Evolutionary conservation across 2,329 filamentous ascomycete genomes (phyloP).

Genomic region (Myriosclerotinia curreyana): DNA sequence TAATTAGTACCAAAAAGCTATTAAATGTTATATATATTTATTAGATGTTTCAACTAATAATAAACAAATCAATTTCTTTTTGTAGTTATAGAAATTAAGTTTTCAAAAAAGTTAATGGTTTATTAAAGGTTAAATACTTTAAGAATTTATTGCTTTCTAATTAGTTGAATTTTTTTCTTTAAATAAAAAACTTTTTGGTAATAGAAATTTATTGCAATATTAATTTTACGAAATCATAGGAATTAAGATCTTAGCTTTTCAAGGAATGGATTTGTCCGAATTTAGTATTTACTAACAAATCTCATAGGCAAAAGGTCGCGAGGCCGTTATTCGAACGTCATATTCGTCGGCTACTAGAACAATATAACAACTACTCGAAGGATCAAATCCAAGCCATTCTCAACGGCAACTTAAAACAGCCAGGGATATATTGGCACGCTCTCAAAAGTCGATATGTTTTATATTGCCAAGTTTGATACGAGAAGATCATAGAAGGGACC

Average conservation of each 20-base stretch:
- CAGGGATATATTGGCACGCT: too few species aligned
- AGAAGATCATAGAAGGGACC: too few species aligned
- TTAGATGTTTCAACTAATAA: slow-evolving; percentile 22
- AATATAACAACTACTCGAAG: too few species aligned
- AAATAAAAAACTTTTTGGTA: slow-evolving; percentile 21
- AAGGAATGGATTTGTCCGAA: slow-evolving; percentile 19
- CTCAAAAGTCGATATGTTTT: too few species aligned
- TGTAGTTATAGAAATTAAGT: slow-evolving; percentile 22
- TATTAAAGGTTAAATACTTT: slow-evolving; percentile 29
- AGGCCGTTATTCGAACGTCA: slow-evolving; percentile 34
- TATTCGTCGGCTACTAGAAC: too few species aligned
- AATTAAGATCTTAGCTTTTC: slow-evolving; percentile 24
- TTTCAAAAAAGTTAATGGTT: slow-evolving; percentile 30
- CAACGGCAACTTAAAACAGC: too few species aligned
- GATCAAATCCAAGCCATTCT: too few species aligned
- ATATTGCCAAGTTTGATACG: too few species aligned
- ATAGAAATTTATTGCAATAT: slow-evolving; percentile 24
- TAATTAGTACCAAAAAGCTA: slow-evolving; percentile 30
- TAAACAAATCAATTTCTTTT: not conserved
- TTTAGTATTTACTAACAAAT: slow-evolving; percentile 37
- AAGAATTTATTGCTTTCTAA: slow-evolving; percentile 28
- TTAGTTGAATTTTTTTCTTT: slow-evolving; percentile 28
- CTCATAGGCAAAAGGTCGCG: slow-evolving; percentile 41
- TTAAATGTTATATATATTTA: slow-evolving; percentile 31
- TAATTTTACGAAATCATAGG: slow-evolving; percentile 25